These are phyloP conservation scores for Ogataea minuta DNA, from an alignment of 805 yeast genomes.

Conservation along the genomic window DNA sequence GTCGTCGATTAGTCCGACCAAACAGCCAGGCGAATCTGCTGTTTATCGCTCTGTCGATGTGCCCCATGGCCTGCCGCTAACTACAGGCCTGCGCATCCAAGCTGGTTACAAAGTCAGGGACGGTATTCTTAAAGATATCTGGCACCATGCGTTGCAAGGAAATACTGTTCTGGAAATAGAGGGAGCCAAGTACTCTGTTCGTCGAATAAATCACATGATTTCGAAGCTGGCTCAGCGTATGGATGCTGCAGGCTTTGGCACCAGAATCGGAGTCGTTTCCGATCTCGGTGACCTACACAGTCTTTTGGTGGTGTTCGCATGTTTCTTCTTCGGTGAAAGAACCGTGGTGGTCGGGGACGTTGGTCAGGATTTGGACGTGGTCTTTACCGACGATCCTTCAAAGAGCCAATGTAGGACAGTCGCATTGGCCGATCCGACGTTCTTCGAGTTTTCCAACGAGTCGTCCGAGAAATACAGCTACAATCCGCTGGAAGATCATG, in stretches of 20 bases:
- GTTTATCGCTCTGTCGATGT: constrained; percentile 71
- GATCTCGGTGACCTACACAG: constrained; percentile 20
- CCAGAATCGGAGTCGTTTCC: constrained; percentile 25
- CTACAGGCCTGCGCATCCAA: constrained; percentile 67
- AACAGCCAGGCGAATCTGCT: constrained; percentile 71
- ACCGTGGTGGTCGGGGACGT: constrained; percentile 27
- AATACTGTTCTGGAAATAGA: constrained; percentile 28
- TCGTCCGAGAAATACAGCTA: constrained; percentile 16
- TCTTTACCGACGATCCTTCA: neutral
- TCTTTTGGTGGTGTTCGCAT: constrained; percentile 24
- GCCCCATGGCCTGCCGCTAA: constrained; percentile 67
- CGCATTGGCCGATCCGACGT: constrained; percentile 29
- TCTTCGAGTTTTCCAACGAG: constrained; percentile 12
- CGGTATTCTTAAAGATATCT: constrained; percentile 73
- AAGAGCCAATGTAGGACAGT: constrained; percentile 16
- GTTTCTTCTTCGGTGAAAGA: constrained; percentile 36
- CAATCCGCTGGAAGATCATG: constrained; percentile 25
- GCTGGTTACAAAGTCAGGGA: constrained; percentile 64
- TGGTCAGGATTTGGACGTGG: neutral
- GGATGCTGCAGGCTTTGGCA: constrained; percentile 28
- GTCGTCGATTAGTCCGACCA: constrained; percentile 59
- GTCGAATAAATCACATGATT: constrained; percentile 34
- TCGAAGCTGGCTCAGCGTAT: constrained; percentile 25
- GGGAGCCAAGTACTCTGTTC: constrained; percentile 28
- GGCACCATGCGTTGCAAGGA: constrained; percentile 48